phyloP scores from a whole-genome alignment of 2,329 filamentous ascomycete species.

The Colletotrichum truncatum region DNA sequence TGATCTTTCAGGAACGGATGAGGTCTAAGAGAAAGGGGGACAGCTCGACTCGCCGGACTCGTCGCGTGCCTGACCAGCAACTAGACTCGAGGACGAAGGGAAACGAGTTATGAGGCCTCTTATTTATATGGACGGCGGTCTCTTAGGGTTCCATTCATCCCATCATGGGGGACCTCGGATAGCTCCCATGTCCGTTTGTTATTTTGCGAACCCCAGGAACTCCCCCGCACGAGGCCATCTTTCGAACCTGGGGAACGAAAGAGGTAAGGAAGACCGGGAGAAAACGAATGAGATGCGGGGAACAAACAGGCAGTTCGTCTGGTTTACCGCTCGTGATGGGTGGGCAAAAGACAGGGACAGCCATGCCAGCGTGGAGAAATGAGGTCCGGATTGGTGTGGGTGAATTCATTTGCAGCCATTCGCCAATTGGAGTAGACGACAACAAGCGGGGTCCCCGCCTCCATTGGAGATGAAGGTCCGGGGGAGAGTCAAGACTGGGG shows the following conservation, averaged over 20 bases:
- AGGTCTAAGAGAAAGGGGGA: not conserved
- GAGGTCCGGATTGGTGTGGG: not conserved
- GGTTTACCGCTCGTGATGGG: not conserved
- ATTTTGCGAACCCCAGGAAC: not conserved
- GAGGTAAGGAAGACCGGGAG: not conserved
- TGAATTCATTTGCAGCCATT: not conserved
- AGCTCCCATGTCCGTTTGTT: conserved; percentile 15
- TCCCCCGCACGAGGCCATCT: conserved; percentile 7
- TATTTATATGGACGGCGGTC: not conserved
- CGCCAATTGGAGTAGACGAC: no score
- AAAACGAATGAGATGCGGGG: conserved; percentile 4
- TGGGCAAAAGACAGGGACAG: not conserved
- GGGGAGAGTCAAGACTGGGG: not conserved
- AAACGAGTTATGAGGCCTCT: not conserved
- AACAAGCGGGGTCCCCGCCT: conserved; percentile 1
- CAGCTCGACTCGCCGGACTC: conserved; percentile 1
- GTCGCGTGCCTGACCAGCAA: not conserved
- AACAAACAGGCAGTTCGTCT: not conserved
- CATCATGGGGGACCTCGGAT: conserved; percentile 2
- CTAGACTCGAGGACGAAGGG: not conserved
- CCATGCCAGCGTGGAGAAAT: conserved; percentile 17
- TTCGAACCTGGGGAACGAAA: not conserved
- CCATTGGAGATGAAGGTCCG: conserved; percentile 5
- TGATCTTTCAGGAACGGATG: not conserved
- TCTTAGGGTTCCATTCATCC: not conserved